A percentile compares a stretch with the other conserved stretches of the same genome.
Evolutionary conservation across 257 asterid species (phyloP).

Genomic region (Mentha longifolia): DNA sequence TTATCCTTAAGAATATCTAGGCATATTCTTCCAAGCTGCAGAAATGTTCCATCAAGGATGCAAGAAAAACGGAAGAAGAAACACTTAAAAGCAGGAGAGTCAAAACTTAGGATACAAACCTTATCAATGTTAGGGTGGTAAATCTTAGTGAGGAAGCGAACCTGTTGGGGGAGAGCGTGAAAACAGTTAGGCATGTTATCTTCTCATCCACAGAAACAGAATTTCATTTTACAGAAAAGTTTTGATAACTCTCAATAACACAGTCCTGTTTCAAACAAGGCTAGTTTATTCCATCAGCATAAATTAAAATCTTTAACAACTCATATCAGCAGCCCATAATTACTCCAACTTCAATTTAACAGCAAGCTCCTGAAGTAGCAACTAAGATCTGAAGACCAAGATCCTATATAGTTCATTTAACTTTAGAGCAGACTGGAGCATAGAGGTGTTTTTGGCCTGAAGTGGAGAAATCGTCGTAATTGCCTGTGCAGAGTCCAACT

Average conservation of each 20-base stretch:
- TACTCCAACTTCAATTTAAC: slow-evolving; percentile 25
- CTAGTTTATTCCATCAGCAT: slow-evolving; percentile 25
- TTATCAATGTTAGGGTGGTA: slow-evolving; percentile 99
- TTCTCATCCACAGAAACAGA: slow-evolving; percentile 29
- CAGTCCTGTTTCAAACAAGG: slow-evolving; percentile 23
- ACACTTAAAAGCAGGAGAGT: slow-evolving; percentile 6
- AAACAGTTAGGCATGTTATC: slow-evolving; percentile 34
- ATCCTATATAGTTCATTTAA: slow-evolving; percentile 7
- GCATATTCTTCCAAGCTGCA: slow-evolving; percentile 99
- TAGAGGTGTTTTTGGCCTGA: too few species aligned
- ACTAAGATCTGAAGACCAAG: slow-evolving; percentile 21
- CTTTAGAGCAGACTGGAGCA: not conserved
- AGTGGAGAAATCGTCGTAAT: not conserved
- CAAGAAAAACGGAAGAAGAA: not conserved
- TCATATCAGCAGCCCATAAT: slow-evolving; percentile 12
- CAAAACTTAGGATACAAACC: slow-evolving; percentile 51
- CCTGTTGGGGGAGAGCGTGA: slow-evolving; percentile 53
- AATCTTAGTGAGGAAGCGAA: slow-evolving; percentile 97
- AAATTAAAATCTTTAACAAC: not conserved
- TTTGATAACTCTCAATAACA: slow-evolving; percentile 24
- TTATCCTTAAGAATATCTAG: slow-evolving; percentile 98
- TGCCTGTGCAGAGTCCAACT: not conserved
- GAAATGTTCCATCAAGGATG: slow-evolving; percentile 25
- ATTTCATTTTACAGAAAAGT: slow-evolving; percentile 29
- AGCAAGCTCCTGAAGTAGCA: not conserved